Evolutionary conservation across 345 rosid species (phyloP), one percentile per base, ranked within the genome.

Genomic region (Sisymbrium irio): DNA sequence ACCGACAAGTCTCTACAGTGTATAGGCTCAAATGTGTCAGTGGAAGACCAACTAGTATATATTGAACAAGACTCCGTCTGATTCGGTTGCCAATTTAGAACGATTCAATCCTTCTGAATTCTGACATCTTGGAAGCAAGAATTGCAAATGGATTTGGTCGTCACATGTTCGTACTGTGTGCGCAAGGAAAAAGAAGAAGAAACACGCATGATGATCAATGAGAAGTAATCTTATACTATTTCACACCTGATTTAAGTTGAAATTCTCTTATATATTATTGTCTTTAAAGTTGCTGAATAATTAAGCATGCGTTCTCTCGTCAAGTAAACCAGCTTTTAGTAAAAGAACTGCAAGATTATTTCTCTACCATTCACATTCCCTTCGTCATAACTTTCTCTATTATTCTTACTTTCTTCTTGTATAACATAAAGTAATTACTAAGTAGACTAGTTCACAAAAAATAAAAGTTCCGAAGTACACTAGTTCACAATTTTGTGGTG

Each of bases 1-100:
- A 66, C 72, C 72, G 67, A 74, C 78, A 37, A 57, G 25, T 46
- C 67, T 65, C 9, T 65, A 37, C 35, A 65, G 4, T 46, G 65
- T 54, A 54, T 13, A 36, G 40, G 20, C 50, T 47, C 9, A 45
- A 25, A 45, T 19, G 30, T 54, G 20, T 7, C 33, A 54, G 60
- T 54, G 37, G 9, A 28, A 28, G 57, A 53, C 28, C 18, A 70
- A 25, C 22, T 7, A 42, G 42, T 59, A n/a, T n/a, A n/a, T n/a
- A 19, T 36, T 57, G 61, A 62, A 72, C 36, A 62, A 72, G 70
- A 63, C 22, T 25, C 51, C 22, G 41, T 73, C 66, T 74, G 65
- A 46, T 47, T 37, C 65, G 60, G 72, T 57, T 67, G 72, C 53
- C 50, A 67, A 53, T 39, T 37, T n/a, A 22, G 12, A 44, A 73